Evolutionary conservation across 192 early-diverging fungal species (phyloP).

Genomic region (Thamnidium elegans): DNA sequence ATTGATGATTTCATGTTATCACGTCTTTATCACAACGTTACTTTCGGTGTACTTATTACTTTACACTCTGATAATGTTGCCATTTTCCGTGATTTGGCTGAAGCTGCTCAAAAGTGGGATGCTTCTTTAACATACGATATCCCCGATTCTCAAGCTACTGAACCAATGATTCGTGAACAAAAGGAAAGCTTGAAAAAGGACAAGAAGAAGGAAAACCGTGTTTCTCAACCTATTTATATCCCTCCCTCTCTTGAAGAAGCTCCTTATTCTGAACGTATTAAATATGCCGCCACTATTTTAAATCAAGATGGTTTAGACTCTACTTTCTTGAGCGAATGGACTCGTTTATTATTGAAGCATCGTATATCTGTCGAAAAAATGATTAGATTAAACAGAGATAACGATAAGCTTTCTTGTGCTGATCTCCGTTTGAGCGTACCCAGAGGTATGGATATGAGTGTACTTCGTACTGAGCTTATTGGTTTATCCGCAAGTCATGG

Average conservation of each 20-base stretch:
- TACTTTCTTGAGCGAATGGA: constrained; percentile 80
- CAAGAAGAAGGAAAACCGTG: constrained; percentile 34
- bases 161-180: constrained; percentile 47
- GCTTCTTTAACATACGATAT: constrained; percentile 82
- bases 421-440: constrained; percentile 88
- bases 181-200: constrained; percentile 29
- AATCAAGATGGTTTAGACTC: constrained; percentile 79
- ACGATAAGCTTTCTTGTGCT: constrained; percentile 66
- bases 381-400: constrained; percentile 66
- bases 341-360: constrained; percentile 65
- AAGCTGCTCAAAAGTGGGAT: constrained; percentile 81
- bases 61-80: constrained; percentile 71
- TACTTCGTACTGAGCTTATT: constrained; percentile 68
- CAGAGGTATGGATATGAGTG: constrained; percentile 56
- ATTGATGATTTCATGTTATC: constrained; percentile 87
- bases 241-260: constrained; percentile 72
- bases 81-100: constrained; percentile 74
- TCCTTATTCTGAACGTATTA: constrained; percentile 78
- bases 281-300: constrained; percentile 85
- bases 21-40: constrained; percentile 90
- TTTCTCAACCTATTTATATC: constrained; percentile 26
- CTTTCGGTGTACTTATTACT: constrained; percentile 84
- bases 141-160: constrained; percentile 55
- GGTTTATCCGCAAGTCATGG: constrained; percentile 66
- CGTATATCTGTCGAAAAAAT: constrained; percentile 88